Evolutionary conservation across 345 rosid species (phyloP).

Genomic region (Pistacia atlantica): DNA sequence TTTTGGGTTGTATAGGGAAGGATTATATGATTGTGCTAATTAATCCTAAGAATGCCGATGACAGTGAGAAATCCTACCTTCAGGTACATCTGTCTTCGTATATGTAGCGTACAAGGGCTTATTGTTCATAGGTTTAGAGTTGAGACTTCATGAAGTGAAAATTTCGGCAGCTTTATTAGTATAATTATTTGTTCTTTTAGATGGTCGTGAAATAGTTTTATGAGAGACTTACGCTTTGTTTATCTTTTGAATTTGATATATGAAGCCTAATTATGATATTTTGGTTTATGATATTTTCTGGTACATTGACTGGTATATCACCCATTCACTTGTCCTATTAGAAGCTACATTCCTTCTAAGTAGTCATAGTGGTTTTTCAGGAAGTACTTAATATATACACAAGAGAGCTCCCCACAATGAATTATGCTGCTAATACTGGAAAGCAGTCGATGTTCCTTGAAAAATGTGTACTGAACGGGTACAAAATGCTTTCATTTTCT

Average conservation of each 20-base stretch:
- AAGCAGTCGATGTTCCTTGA: constrained; percentile 69
- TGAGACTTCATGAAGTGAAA: not conserved
- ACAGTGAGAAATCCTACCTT: constrained; percentile 43
- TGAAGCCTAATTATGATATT: not conserved
- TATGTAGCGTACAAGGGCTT: not conserved
- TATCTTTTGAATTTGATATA: not conserved
- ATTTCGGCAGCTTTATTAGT: not conserved
- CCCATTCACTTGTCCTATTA: not conserved
- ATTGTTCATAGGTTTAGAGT: not conserved
- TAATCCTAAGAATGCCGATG: constrained; percentile 61
- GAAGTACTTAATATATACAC: constrained; percentile 55
- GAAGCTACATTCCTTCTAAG: constrained; percentile 3
- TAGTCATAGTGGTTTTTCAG: constrained; percentile 30
- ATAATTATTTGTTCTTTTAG: not conserved
- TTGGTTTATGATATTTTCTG: not conserved
- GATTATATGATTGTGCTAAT: constrained; percentile 47
- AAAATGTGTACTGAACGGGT: constrained; percentile 72
- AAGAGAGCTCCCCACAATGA: constrained; percentile 73
- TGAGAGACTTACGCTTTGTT: not conserved
- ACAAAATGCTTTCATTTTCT: constrained; percentile 11
- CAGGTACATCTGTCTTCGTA: constrained; percentile 39
- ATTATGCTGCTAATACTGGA: constrained; percentile 76
- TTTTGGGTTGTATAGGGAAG: constrained; percentile 11
- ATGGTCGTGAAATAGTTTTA: not conserved
- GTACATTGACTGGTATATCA: not conserved